Evolutionary conservation across 441 rosid genomes (phyloP).

Genomic region (Arabidopsis lyrata): DNA sequence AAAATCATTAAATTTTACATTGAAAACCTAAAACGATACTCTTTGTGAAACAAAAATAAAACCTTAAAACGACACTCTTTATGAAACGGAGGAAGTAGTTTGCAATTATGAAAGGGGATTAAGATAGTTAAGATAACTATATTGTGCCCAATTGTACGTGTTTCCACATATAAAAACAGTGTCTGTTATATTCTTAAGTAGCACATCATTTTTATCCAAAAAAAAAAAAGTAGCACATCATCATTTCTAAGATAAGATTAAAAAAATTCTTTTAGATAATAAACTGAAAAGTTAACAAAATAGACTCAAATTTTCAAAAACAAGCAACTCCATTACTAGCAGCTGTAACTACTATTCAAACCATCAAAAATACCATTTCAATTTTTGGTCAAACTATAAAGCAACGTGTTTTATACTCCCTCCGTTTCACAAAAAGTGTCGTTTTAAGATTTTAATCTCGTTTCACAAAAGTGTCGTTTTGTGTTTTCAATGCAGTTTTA

Average conservation of each 20-base stretch:
- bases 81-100: too few species aligned
- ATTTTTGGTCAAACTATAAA: constrained; percentile 31
- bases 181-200: background rate
- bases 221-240: background rate
- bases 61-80: too few species aligned
- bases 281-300: background rate
- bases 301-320: background rate
- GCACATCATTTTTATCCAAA: too few species aligned
- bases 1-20: too few species aligned
- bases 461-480: too few species aligned
- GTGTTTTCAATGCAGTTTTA: too few species aligned
- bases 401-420: background rate
- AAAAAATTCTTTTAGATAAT: background rate
- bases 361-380: constrained; percentile 16
- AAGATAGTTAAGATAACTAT: constrained; percentile 6
- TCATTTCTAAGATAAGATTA: constrained; percentile 18
- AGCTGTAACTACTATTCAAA: background rate
- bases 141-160: constrained; percentile 3
- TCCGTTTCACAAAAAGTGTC: too few species aligned
- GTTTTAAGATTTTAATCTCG: too few species aligned
- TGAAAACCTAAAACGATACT: too few species aligned
- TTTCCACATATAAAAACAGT: background rate
- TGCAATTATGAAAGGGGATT: background rate
- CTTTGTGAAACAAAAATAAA: too few species aligned
- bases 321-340: constrained; percentile 21